phyloP scores from a whole-genome alignment of 345 rosid genomes.

The Carallia brachiata region DNA sequence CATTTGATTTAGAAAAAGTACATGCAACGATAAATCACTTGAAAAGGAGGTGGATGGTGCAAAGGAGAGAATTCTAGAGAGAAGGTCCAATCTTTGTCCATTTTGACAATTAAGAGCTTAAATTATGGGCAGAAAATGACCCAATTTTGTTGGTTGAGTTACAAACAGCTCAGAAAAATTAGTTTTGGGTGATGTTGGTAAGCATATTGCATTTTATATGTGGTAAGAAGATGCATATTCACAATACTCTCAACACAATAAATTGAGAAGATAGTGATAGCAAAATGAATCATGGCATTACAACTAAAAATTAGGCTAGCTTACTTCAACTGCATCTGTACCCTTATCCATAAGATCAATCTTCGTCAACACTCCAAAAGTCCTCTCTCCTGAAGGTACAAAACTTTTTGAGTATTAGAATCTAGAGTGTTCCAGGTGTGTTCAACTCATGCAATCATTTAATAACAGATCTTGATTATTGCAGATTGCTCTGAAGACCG shows the following conservation, averaged over 20 bases:
- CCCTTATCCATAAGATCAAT: conserved; percentile 99
- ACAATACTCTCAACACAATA: too few relatives aligned
- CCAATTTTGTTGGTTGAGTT: neutral
- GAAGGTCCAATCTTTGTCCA: neutral
- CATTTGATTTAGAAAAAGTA: neutral
- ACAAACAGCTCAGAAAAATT: neutral
- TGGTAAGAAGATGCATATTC: too few relatives aligned
- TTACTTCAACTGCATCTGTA: conserved; percentile 97
- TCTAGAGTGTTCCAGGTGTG: neutral
- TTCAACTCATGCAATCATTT: neutral
- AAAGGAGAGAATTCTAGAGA: too few relatives aligned
- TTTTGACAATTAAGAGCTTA: neutral
- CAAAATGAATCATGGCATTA: neutral
- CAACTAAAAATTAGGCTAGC: conserved; percentile 28
- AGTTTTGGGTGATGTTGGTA: too few relatives aligned
- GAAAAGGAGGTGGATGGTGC: too few relatives aligned
- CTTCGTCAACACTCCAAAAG: conserved; percentile 96
- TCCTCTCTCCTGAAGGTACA: conserved; percentile 80
- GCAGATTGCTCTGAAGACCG: neutral
- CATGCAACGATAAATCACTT: too few relatives aligned
- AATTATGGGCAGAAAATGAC: neutral
- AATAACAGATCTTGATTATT: neutral
- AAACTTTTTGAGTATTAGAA: neutral
- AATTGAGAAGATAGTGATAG: neutral
- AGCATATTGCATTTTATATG: too few relatives aligned